Conservation (phyloP, 345 rosid species). For the Pugionium cornutum region DNA sequence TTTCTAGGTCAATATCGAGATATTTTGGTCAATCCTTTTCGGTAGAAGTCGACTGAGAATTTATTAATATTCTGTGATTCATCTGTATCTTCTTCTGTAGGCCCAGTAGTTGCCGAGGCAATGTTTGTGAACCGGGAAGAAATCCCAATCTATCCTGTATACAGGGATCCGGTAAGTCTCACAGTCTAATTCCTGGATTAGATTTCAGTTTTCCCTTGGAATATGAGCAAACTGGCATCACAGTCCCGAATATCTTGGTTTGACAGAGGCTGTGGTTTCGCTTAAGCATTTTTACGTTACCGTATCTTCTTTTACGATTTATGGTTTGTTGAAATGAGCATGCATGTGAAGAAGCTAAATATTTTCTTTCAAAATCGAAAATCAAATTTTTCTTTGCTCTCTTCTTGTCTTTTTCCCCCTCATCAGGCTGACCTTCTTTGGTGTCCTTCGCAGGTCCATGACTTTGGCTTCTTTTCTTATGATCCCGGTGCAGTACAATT, state of each 20-base stretch:
- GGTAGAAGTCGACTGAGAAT: slow-evolving; percentile 5
- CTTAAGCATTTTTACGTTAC: slow-evolving; percentile 7
- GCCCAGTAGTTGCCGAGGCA: slow-evolving; percentile 96
- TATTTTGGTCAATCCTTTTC: slow-evolving; percentile 3
- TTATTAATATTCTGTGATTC: neutral
- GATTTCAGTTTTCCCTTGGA: neutral
- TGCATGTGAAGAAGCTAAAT: slow-evolving; percentile 4
- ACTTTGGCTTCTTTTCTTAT: slow-evolving; percentile 92
- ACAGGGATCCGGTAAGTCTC: slow-evolving; percentile 83
- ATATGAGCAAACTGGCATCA: slow-evolving; percentile 1
- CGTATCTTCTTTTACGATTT: neutral
- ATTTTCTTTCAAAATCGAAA: too few relatives aligned
- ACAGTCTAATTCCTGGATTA: neutral
- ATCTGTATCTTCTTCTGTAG: slow-evolving; percentile 43
- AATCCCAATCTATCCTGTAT: slow-evolving; percentile 75
- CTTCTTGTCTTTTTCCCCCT: neutral
- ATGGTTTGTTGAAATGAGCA: slow-evolving; percentile 13
- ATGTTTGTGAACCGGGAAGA: slow-evolving; percentile 93
- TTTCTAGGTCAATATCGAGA: slow-evolving; percentile 1
- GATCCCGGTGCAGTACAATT: slow-evolving; percentile 75
- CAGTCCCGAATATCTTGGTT: neutral
- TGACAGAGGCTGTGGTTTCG: slow-evolving; percentile 1
- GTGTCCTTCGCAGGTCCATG: slow-evolving; percentile 70
- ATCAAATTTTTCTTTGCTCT: neutral
- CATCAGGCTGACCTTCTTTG: slow-evolving; percentile 32